Evolutionary conservation across 2,329 filamentous ascomycete genomes (phyloP), one percentile per base, ranked within the genome.

Genomic region (Venturia asperata): DNA sequence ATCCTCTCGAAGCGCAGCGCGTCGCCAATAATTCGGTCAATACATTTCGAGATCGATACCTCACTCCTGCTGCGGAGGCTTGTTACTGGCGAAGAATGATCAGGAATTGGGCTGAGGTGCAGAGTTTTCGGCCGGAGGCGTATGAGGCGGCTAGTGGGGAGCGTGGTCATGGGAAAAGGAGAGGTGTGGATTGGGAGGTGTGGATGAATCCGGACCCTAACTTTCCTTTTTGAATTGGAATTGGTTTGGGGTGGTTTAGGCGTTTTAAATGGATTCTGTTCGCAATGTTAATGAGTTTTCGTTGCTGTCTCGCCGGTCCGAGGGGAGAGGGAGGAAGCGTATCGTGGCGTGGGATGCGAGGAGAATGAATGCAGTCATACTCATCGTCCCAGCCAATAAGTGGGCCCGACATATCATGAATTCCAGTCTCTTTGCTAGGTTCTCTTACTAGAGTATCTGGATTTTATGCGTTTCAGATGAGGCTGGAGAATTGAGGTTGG

Each of bases 31-130:
- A 83, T 69, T 76, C 74, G 2, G 76, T 80, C 9, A 71, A 70
- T 58, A 78, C 76, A 17, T 83, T 83, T 68, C 76, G 81, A 2
- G 80, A 84, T 68, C 73, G 80, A 5, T 84, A 83, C 69, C 72
- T 84, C 39, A 83, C 81, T 2, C 80, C 81, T 1, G 80, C 81
- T 3, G 81, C 82, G 0, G 80, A 83, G 70, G 77, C 79, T 3
- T 85, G 82, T 67, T 84, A 84, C 68, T 84, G 81, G 82, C 75
- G 82, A 15, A 74, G 78, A 55, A 69, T 83, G 67, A 73, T 82
- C 34, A 69, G 72, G 34, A 70, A 68, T 3, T 77, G 76, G 74
- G 70, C 67, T 34, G 67, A 68, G 19, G 77, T 77, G 60, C 61
- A 62, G 24, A 77, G 76, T 42, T 70, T 69, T 45, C 63, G 65